Evolutionary conservation across 2,329 filamentous ascomycete species (phyloP).

Genomic region (Neurospora sp.): DNA sequence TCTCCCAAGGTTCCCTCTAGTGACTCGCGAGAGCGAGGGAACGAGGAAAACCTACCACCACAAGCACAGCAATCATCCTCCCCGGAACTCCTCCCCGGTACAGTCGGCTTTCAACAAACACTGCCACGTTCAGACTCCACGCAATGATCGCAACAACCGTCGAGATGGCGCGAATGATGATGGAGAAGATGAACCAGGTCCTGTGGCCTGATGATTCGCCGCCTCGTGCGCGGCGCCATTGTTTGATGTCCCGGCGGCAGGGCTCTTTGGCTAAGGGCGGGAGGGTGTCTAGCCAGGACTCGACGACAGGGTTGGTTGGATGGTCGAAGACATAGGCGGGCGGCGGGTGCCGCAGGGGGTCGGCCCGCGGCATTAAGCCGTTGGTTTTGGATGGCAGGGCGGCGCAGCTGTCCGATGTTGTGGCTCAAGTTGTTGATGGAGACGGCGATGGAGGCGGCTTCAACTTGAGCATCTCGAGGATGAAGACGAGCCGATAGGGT

Average conservation of each 20-base stretch:
- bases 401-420: not conserved
- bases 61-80: conserved; percentile 5
- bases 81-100: not conserved
- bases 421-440: not conserved
- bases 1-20: too few relatives aligned
- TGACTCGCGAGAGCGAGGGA: not conserved
- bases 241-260: conserved; percentile 6
- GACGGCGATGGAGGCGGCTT: not conserved
- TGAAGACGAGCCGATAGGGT: not conserved
- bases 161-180: conserved; percentile 8
- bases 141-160: conserved; percentile 4
- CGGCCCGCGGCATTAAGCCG: not conserved
- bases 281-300: conserved; percentile 13
- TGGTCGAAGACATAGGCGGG: conserved; percentile 1
- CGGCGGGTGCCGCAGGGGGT: conserved; percentile 9
- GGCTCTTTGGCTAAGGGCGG: conserved; percentile 5
- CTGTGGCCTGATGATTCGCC: conserved; percentile 1
- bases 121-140: not conserved
- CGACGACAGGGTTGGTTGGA: conserved; percentile 7
- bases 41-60: conserved; percentile 6
- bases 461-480: not conserved
- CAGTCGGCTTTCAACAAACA: not conserved
- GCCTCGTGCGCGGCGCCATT: conserved; percentile 9
- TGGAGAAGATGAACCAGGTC: conserved; percentile 7
- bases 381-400: not conserved